Base-by-base conservation (phyloP, 192 early-diverging fungal genomes). In the Ambispora gerdemannii region DNA sequence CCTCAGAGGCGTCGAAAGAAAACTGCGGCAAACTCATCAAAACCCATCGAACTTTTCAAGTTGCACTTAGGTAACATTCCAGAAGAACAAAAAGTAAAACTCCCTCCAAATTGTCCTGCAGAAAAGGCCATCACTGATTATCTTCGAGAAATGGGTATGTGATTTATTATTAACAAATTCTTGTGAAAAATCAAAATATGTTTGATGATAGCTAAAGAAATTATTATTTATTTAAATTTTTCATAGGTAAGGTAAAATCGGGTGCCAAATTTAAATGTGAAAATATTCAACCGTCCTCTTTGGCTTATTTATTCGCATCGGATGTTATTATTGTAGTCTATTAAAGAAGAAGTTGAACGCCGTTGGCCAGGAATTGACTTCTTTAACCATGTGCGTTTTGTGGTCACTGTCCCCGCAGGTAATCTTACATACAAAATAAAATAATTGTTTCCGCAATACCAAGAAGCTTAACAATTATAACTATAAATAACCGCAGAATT, bases 41-140 rank as follows among this genome's bases (percentile, higher is more conserved):
- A n/a, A 35, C 49, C 31, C 19, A 24, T 68, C 0, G 66, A 68
- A 38, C 30, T 53, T 8, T 68, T 68, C 33, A 68, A 68, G 55
- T 55, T 68, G 7, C 33, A 55, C 55, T 36, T 68, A 27, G 66
- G 51, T 13, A 55, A 68, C 28, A 55, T 55, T 55, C n/a, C 7
- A 24, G 22, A 28, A 36, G 20, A 55, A 1, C 19, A 33, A 68
- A 68, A 55, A 68, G 50, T 51, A n/a, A 55, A 27, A 55, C 24
- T 68, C 22, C 66, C 66, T 0, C 10, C 19, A 20, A 27, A 11
- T 17, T 7, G 51, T 55, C 17, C 28, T 19, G 25, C 19, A 24
- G 32, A 55, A 34, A 68, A 55, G 30, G 66, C 66, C 19, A 68
- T 68, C 15, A 53, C 31, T 19, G 66, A 68, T 36, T 68, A 68